Percentiles rank a stretch among this genome's conserved stretches.
Evolutionary conservation across 257 asterid species (phyloP).

Genomic region (Solanum ossicruentum): DNA sequence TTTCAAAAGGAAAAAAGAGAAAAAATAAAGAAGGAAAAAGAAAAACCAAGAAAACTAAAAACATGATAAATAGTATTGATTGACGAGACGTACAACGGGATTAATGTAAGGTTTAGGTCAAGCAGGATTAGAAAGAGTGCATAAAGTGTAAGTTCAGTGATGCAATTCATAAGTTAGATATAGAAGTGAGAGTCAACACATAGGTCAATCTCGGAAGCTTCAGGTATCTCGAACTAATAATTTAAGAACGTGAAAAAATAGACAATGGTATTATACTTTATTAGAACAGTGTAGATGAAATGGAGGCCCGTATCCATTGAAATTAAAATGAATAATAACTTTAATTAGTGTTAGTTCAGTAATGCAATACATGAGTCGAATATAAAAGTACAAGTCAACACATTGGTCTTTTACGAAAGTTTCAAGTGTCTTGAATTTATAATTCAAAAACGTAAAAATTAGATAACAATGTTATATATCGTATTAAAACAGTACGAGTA

Average conservation of each 20-base stretch:
- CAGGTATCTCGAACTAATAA: no score
- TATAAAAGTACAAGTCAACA: neutral
- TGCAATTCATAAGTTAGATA: no score
- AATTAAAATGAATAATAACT: no score
- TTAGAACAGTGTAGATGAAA: no score
- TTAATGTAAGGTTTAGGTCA: neutral
- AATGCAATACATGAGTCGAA: neutral
- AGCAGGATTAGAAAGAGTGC: neutral
- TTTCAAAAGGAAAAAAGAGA: neutral
- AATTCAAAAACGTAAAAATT: neutral
- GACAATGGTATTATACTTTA: no score
- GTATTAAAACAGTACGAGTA: neutral
- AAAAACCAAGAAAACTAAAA: no score
- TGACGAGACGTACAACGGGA: neutral
- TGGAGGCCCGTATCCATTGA: no score
- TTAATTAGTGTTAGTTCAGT: neutral
- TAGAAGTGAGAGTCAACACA: no score
- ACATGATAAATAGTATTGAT: neutral
- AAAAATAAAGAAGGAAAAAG: neutral
- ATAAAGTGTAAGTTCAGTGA: neutral
- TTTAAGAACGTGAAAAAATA: no score
- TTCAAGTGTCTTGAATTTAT: neutral
- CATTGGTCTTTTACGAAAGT: neutral
- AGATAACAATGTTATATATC: neutral
- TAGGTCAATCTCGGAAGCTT: no score